Evolutionary conservation across 352 stramenopile species (phyloP), one percentile per base, ranked within the genome.

Genomic region (Phytophthora aleatoria): DNA sequence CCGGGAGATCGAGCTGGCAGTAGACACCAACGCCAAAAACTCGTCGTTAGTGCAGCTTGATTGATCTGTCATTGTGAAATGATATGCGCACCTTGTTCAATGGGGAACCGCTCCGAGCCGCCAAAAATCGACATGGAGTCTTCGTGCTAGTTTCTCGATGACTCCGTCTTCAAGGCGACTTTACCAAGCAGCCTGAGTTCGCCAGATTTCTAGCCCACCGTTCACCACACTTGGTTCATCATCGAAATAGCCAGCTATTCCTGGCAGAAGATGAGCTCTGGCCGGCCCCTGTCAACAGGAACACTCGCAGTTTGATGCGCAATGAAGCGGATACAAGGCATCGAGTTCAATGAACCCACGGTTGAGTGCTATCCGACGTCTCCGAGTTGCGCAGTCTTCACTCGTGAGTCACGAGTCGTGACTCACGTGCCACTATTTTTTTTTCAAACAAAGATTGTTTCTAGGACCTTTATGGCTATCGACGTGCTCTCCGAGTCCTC

Each of bases 101-200:
- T 67, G 38, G 83, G 78, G 62, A 94, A 94, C 31, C 85, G 77
- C 57, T 90, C 83, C 3, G 85, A 92, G 56, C 81, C 76, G 12
- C 82, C 83, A 64, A 94, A 94, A 66, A 94, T 92, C 48, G 83
- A 89, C 82, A 91, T 91, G 47, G n/a, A 33, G 28, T 10, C 16
- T 50, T 45, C 41, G 26, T 49, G 9, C 13, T 57, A 57, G 44
- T 1, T 16, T 10, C 31, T 53, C 35, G 38, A 16, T 20, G 10
- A 15, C 10, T 48, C 42, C 20, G 9, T 15, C n/a, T 41, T 12
- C 10, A 41, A 12, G 28, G 28, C 3, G 28, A 7, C 28, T 33
- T 20, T 0, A 20, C 20, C 20, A 20, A 20, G 20, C 20, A 20
- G 20, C 20, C 20, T 20, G 20, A 20, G 20, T 20, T 20, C 20